Base-by-base conservation (phyloP, 2,329 filamentous ascomycete species). In the Fusarium subglutinans region DNA sequence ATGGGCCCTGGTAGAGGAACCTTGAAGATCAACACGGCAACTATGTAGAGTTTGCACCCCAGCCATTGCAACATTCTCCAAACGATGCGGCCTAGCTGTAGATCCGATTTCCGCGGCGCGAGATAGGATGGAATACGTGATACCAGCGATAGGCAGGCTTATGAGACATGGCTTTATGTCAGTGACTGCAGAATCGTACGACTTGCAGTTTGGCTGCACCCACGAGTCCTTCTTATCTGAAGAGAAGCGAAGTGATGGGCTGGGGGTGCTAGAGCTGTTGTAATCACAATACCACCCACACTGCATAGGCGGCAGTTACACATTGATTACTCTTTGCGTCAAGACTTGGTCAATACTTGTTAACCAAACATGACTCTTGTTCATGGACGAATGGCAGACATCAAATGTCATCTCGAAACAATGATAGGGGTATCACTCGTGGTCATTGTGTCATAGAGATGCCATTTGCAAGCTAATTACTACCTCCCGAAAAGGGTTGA, bases 171-270 rank as follows among this genome's bases (percentile, higher is more conserved):
- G 74, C 48, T 73, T 73, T 47, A 47, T 63, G 18, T 30, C 43
- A 59, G 56, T 59, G 26, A 65, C 44, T 74, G 53, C 53, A 76
- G 62, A 71, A 72, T 76, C 73, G 70, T 75, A 75, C 73, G 73
- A 75, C 66, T 41, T 38, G 44, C 56, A 55, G 43, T 51, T 62
- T 56, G 40, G 22, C 37, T 62, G 45, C 30, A 53, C 51, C 14
- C 51, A 28, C 26, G 28, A 59, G 48, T 47, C 53, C 56, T 70
- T 61, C 56, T 67, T 70, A 57, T 63, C 72, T 65, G 26, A 51
- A 60, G 38, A 51, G 40, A 58, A 48, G 55, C 44, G 56, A 56
- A 51, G 62, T 65, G 37, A 33, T 55, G 62, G 17, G 45, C 57
- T 58, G 35, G 37, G 59, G 40, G 47, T 56, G 55, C 37, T 55